Conservation (phyloP, 306 rosid genomes). For the Pyrus betulifolia region DNA sequence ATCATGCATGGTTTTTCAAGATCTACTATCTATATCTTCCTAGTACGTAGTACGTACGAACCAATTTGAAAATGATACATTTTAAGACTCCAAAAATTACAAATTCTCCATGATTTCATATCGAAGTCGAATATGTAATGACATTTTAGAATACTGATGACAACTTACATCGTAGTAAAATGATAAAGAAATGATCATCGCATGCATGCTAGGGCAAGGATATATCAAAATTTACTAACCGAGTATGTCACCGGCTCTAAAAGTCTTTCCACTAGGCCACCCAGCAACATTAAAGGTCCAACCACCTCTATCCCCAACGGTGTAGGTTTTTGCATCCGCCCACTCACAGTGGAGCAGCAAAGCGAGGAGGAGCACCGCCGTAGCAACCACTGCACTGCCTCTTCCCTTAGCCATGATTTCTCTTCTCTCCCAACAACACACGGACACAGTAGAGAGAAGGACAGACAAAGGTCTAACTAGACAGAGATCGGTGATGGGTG, state of each 20-base stretch:
- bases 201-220: too few relatives aligned
- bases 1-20: too few relatives aligned
- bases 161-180: too few relatives aligned
- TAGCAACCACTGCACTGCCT: conserved; percentile 54
- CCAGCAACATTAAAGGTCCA: conserved; percentile 58
- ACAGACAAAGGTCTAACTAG: not conserved
- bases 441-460: not conserved
- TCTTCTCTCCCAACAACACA: too few relatives aligned
- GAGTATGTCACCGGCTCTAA: conserved; percentile 71
- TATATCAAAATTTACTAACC: conserved; percentile 23
- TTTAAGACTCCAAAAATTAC: too few relatives aligned
- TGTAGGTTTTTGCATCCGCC: conserved; percentile 48
- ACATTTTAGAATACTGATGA: too few relatives aligned
- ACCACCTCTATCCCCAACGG: conserved; percentile 51
- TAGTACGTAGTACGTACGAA: too few relatives aligned
- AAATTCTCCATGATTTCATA: too few relatives aligned
- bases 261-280: conserved; percentile 68
- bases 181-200: too few relatives aligned
- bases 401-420: conserved; percentile 43
- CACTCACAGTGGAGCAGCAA: conserved; percentile 30
- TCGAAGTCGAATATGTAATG: too few relatives aligned
- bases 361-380: conserved; percentile 19
- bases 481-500: not conserved
- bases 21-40: too few relatives aligned
- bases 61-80: too few relatives aligned